phyloP scores from a whole-genome alignment of 2,329 filamentous ascomycete species.

The Colletotrichum phormii region DNA sequence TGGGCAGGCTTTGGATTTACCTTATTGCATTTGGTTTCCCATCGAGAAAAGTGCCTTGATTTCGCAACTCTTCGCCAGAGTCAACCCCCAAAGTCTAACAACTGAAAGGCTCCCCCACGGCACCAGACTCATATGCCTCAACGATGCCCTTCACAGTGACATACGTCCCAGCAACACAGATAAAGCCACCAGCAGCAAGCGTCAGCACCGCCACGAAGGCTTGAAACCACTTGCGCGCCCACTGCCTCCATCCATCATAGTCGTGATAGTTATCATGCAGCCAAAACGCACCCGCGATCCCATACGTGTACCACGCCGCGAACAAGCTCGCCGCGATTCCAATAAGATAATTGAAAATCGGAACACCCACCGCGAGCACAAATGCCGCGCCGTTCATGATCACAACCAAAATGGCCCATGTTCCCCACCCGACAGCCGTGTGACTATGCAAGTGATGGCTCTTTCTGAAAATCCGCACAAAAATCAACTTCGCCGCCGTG shows the following conservation, averaged over 20 bases:
- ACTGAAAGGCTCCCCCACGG: slow-evolving; percentile 22
- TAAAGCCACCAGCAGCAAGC: slow-evolving; percentile 58
- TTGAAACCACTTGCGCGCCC: slow-evolving; percentile 52
- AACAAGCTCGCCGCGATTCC: slow-evolving; percentile 63
- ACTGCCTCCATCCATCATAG: slow-evolving; percentile 51
- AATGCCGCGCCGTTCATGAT: slow-evolving; percentile 58
- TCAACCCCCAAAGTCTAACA: slow-evolving; percentile 6
- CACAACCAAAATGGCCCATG: slow-evolving; percentile 59
- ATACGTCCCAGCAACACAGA: slow-evolving; percentile 61
- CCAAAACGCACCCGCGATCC: slow-evolving; percentile 64
- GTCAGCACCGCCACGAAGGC: slow-evolving; percentile 53
- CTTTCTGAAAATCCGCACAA: slow-evolving; percentile 59
- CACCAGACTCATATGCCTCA: slow-evolving; percentile 38
- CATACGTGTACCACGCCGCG: slow-evolving; percentile 66
- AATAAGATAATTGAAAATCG: slow-evolving; percentile 65
- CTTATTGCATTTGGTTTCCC: not conserved
- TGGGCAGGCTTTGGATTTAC: not conserved
- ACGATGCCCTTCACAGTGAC: slow-evolving; percentile 54
- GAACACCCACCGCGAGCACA: slow-evolving; percentile 58
- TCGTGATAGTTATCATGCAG: slow-evolving; percentile 60
- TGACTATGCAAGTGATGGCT: slow-evolving; percentile 60
- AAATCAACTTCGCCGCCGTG: slow-evolving; percentile 63
- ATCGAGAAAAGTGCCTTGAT: not conserved
- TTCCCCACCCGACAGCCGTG: slow-evolving; percentile 57
- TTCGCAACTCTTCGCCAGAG: no score